These are phyloP conservation scores for Boletales sp. DNA, from an alignment of 768 basidiomycete genomes.

Conservation along the genomic window DNA sequence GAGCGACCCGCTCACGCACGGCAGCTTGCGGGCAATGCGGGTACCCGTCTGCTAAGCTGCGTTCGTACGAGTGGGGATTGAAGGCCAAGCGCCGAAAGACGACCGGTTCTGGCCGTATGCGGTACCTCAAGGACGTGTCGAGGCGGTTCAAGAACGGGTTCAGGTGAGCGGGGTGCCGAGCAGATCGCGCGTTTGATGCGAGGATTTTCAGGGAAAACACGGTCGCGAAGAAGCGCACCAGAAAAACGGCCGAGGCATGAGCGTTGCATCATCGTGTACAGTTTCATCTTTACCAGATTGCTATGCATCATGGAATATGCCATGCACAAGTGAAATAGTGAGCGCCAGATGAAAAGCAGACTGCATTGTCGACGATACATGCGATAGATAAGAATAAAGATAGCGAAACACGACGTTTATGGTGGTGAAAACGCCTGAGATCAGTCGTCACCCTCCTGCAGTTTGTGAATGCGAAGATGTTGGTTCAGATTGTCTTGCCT, in stretches of 20 bases:
- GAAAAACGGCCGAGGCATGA: slow-evolving; percentile 50
- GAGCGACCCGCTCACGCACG: too few relatives aligned
- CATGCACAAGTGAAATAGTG: too few relatives aligned
- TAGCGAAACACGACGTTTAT: too few relatives aligned
- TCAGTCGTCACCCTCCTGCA: slow-evolving; percentile 18
- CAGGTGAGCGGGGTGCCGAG: slow-evolving; percentile 49
- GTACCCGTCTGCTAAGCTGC: slow-evolving; percentile 91
- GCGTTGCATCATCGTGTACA: slow-evolving; percentile 14
- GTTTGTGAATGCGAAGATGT: slow-evolving; percentile 61
- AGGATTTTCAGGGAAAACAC: slow-evolving; percentile 75
- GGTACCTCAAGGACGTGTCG: slow-evolving; percentile 86
- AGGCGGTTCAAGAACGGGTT: slow-evolving; percentile 99
- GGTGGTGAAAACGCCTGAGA: too few relatives aligned
- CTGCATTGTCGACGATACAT: slow-evolving; percentile 9
- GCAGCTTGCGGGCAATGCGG: slow-evolving; percentile 93
- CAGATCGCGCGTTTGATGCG: neutral
- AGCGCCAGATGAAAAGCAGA: too few relatives aligned
- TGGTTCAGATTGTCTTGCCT: slow-evolving; percentile 75
- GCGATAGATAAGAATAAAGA: slow-evolving; percentile 5
- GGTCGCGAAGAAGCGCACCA: slow-evolving; percentile 80
- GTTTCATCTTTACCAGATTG: neutral
- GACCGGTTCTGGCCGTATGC: slow-evolving; percentile 96
- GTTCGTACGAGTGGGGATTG: slow-evolving; percentile 96
- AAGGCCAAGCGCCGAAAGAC: slow-evolving; percentile 99
- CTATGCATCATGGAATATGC: too few relatives aligned